A percentile compares a stretch with the other conserved stretches of the same genome.
These are phyloP conservation scores for Blepharisma stoltei DNA, from an alignment of 73 alveolate genomes.

Conservation along the genomic window DNA sequence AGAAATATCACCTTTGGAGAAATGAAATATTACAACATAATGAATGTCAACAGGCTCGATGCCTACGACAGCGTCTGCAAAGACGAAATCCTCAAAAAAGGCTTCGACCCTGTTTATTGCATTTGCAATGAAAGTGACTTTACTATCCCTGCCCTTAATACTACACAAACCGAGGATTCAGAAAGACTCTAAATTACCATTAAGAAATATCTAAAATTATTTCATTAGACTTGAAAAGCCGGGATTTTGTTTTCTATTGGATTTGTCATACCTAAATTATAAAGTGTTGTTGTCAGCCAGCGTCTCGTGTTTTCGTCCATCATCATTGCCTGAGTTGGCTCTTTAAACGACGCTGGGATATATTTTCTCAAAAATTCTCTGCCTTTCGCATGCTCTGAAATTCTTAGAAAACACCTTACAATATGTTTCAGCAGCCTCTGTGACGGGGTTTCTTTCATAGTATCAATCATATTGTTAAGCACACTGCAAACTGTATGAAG, in stretches of 20 bases:
- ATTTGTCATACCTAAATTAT: not conserved
- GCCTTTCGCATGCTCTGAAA: conserved; percentile 87
- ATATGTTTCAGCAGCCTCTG: conserved; percentile 93
- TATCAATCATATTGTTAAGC: conserved; percentile 86
- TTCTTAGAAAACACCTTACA: conserved; percentile 88
- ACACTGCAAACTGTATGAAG: conserved; percentile 93
- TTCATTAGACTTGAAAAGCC: too few species aligned
- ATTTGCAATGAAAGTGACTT: conserved; percentile 1
- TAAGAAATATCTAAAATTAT: too few species aligned
- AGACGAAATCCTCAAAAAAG: not conserved
- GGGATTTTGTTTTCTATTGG: too few species aligned
- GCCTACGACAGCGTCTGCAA: conserved; percentile 24
- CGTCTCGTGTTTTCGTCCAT: conserved; percentile 44
- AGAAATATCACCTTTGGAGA: not conserved
- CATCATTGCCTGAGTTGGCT: conserved; percentile 30
- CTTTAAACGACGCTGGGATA: conserved; percentile 39
- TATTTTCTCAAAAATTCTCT: conserved; percentile 62
- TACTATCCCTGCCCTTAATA: too few species aligned
- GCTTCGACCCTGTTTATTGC: conserved; percentile 25
- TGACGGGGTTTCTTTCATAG: conserved; percentile 72
- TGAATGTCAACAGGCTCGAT: conserved; percentile 19
- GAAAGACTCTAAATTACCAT: too few species aligned
- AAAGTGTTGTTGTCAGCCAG: conserved; percentile 29
- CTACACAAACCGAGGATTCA: too few species aligned
- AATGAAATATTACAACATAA: not conserved